phyloP scores from a whole-genome alignment of 768 basidiomycete species.

The Pisolithus orientalis region DNA sequence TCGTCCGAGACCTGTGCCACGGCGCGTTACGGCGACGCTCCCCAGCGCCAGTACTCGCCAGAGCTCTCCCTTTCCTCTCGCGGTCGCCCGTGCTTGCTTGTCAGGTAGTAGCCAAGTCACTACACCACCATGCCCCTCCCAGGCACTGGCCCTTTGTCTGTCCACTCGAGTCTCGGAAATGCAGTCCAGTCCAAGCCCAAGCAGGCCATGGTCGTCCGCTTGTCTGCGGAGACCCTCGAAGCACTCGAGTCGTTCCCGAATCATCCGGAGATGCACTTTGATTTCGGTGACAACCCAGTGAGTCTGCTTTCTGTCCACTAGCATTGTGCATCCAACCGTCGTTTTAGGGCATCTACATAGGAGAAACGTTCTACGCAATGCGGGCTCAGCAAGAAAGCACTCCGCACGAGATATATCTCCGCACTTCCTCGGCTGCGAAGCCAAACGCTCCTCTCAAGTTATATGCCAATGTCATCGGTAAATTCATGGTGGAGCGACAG shows the following conservation, averaged over 20 bases:
- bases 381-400: slow-evolving; percentile 44
- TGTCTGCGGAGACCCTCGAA: slow-evolving; percentile 68
- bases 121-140: slow-evolving; percentile 59
- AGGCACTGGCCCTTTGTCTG: slow-evolving; percentile 43
- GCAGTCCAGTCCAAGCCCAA: slow-evolving; percentile 55
- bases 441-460: slow-evolving; percentile 64
- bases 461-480: slow-evolving; percentile 69
- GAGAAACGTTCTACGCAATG: slow-evolving; percentile 59
- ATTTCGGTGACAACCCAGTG: slow-evolving; percentile 59
- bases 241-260: slow-evolving; percentile 49
- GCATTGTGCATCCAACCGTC: neutral
- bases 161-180: slow-evolving; percentile 50
- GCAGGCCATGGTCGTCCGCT: slow-evolving; percentile 68
- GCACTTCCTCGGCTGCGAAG: slow-evolving; percentile 50
- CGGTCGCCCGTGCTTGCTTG: neutral
- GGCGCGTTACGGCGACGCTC: too few relatives aligned
- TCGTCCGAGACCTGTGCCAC: too few relatives aligned
- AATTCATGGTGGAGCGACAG: slow-evolving; percentile 60
- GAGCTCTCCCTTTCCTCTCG: too few relatives aligned
- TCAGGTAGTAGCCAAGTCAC: neutral
- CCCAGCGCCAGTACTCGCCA: too few relatives aligned
- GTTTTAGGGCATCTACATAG: slow-evolving; percentile 61
- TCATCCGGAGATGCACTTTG: slow-evolving; percentile 46
- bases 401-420: slow-evolving; percentile 69
- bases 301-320: slow-evolving; percentile 16